Evolutionary conservation across 1,284 basidiomycete species (phyloP), one percentile per base, ranked within the genome.

Genomic region (Vanrija pseudolonga): DNA sequence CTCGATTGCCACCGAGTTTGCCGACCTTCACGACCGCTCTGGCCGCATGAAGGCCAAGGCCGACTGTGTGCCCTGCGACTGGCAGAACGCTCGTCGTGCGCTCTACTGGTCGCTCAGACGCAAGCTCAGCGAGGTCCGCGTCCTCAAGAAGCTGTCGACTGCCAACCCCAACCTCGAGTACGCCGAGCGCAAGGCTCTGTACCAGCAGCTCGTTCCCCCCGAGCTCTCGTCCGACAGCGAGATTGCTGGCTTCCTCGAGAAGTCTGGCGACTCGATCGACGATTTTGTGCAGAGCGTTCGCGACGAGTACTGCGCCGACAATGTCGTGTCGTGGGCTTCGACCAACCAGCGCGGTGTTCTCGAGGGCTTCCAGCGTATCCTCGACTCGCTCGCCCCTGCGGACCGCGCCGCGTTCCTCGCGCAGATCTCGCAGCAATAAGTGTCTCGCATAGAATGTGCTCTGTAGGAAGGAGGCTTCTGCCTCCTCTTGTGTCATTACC

Each of bases 1-100:
- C 76, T 90, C 94, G 63, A 85, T 98, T 55, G 94, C 95, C 22
- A 78, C 96, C 60, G 82, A 96, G 48, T 98, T 97, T 71, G 95
- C 94, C 46, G 96, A 99, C 77, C 85, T 97, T 61, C 96, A 60
- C 66, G 95, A 94, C 78, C 89, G 92, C 53, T 84, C 87, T 43
- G 94, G 93, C 56, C 90, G 95, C 57, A 98, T 98, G 95, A 90
- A 96, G 78, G 94, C 94, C 24, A 98, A 98, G 78, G 94, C 92
- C 18, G 96, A 88, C 71, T 93, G 88, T 43, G 88, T 83, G 68
- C 82, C 84, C 28, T 84, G 83, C 55, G 84, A 86, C 55, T 96
- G 94, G 93, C 87, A 88, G 73, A 84, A 91, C 60, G 86, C 93
- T 45, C 87, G 95, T 60, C 83, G 90, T 60, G 85, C 88, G 75